Evolutionary conservation across 1,284 basidiomycete genomes (phyloP), one percentile per base, ranked within the genome.

Genomic region (Microbotryum lychnidis-dioicae): DNA sequence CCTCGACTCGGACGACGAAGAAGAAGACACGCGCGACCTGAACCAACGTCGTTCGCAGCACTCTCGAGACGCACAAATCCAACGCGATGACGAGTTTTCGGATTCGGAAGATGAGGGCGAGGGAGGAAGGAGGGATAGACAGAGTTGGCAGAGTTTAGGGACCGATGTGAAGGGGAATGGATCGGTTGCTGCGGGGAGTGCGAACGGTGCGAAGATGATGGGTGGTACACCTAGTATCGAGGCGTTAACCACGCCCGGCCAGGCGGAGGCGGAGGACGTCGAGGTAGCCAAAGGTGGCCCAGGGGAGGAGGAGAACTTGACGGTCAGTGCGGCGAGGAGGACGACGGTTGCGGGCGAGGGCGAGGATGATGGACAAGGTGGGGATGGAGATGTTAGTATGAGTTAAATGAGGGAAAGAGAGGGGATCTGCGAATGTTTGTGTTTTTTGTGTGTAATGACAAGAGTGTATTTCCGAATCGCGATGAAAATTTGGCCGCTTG

Each of bases 1-100:
- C 65, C 91, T 94, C 70, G 84, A 83, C 42, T 42, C 37, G 37
- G 87, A 91, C 55, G 89, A 94, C 71, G 81, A 81, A 27, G 85
- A 87, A 68, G 83, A 83, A 71, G 84, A 88, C 61, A 89, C 60
- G 54, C 54, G 65, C 42, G 68, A 69, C 53, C 68, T 65, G 5
- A 62, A 69, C 49, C 45, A 64, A 29, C 55, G 66, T 31, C 16
- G 1, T 9, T 14, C 3, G 9, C 51, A 76, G 75, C 81, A 70
- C 80, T 31, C 79, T 89, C 16, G 89, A 91, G 72, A 79, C 82
- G 21, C 80, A 84, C 45, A 42, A 16, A 78, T 85, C 61, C 88
- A 91, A 74, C 81, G 80, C 6, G 87, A 90, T 58, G 87, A 86
- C 49, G 89, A 90, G 72, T 73, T 72, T 58, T 73, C 72, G 37